Base-by-base conservation (phyloP, 225 moss, liverwort and hornwort genomes). In the Anthoceros angustus region DNA sequence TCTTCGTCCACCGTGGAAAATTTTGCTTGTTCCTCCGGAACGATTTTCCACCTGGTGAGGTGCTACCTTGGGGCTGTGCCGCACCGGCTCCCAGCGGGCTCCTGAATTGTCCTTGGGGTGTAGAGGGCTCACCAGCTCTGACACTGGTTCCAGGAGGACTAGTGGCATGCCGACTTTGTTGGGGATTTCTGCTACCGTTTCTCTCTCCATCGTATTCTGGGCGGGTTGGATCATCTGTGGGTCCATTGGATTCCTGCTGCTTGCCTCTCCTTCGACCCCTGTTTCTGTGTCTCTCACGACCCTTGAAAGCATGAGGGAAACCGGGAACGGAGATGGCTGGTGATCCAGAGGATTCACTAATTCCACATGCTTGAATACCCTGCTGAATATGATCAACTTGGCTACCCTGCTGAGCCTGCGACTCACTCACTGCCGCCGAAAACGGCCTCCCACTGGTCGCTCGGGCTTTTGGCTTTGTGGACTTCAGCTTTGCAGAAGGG, bases 191-290 rank as follows among this genome's bases (percentile, higher is more conserved):
- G n/a, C n/a, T n/a, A n/a, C n/a, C n/a, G n/a, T n/a, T 9, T 18
- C 55, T 9, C 14, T 55, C 7, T 55, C 18, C 55, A 15, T 55
- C 55, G 14, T 55, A 55, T 3, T 20, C 23, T 4, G 14, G 1
- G n/a, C 1, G n/a, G 1, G 8, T 18, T 18, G 55, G 14, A 12
- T 55, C 55, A 5, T 55, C 55, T 5, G 14, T 18, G 7, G 55
- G 55, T 15, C 55, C 55, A 20, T 15, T 55, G 2, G 23, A 20
- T 12, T 55, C 55, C 12, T 55, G 55, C 6, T 8, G 55, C 14
- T 55, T 55, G 14, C 55, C 55, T 55, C 23, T 55, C 55, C 55
- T 55, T 55, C 55, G 18, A 55, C 55, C 55, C 55, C 55, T 55
- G 55, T 55, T 55, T 55, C 55, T 55, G 23, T 55, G 55, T 15